Conservation (phyloP, 2,329 filamentous ascomycete species). For the Verticillium alfalfae region DNA sequence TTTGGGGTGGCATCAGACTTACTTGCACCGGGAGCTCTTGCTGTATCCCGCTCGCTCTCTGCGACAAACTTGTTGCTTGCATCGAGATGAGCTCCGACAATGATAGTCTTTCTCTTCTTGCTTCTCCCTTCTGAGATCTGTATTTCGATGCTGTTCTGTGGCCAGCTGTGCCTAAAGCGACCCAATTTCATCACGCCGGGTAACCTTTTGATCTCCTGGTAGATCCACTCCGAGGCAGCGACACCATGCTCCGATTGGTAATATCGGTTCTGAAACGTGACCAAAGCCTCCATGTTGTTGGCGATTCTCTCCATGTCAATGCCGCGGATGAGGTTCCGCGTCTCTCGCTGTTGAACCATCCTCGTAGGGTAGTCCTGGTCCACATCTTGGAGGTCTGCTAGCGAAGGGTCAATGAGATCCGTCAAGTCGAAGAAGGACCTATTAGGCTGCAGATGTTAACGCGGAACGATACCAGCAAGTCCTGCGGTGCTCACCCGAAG, state of each 20-base stretch:
- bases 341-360: not conserved
- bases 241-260: conserved; percentile 33
- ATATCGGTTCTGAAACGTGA: conserved; percentile 28
- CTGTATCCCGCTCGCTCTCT: not conserved
- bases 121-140: conserved; percentile 10
- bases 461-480: not conserved
- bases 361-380: not conserved
- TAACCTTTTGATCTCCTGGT: conserved; percentile 28
- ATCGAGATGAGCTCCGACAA: conserved; percentile 76
- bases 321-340: not conserved
- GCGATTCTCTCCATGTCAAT: not conserved
- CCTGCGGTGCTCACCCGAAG: not conserved
- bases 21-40: conserved; percentile 29
- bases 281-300: not conserved
- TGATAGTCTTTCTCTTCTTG: conserved; percentile 42
- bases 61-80: conserved; percentile 47
- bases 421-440: not conserved
- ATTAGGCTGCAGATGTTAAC: not conserved
- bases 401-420: not conserved
- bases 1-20: too few relatives aligned
- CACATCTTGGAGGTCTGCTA: not conserved
- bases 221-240: conserved; percentile 36
- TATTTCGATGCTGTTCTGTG: conserved; percentile 33
- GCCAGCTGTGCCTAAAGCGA: conserved; percentile 35
- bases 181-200: conserved; percentile 33